Evolutionary conservation across 306 rosid species (phyloP), one percentile per base, ranked within the genome.

Genomic region (Cicer arietinum): DNA sequence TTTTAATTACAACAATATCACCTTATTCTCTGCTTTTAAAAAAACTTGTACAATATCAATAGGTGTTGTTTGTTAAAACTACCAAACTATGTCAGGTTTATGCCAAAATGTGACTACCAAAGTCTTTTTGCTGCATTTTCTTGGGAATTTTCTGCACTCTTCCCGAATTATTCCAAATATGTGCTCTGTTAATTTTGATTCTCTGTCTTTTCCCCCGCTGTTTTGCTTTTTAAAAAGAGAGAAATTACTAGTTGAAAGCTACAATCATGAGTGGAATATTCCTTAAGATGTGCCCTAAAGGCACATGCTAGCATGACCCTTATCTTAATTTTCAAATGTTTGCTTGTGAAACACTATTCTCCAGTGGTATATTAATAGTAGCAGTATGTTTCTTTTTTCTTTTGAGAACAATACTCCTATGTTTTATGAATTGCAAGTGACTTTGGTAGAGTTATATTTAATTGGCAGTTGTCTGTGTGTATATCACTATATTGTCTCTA

Each of bases 171-270:
- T 41, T 56, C 69, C 7, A 17, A 30, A 68, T 37, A 8, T 17
- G 16, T 46, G 42, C 14, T 57, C 68, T 1, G 16, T 45, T 45
- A 57, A 17, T 9, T 56, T 47, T 54, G 65, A 2, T 75, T 51
- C 14, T 13, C 30, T 30, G 41, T 44, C 42, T 11, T 9, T 10
- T 10, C 11, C 50, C 46, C 14, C 0, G 45, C 42, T 10, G 54
- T 56, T 10, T 8, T 18, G 6, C 12, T 54, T 53, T 8, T 53
- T 10, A 18, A 18, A 20, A 67, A 5, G 44, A 13, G 50, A 35
- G 14, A 2, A 43, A 16, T 45, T 68, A 57, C 43, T 67, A 40
- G 10, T 53, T 68, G 45, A 69, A 78, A 58, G 47, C 22, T 77
- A 17, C 54, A 60, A 40, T 54, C 40, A 7, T 39, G n/a, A 59